Percentiles rank a stretch among this genome's conserved stretches.
These are phyloP conservation scores for Ichthyophthirius multifiliis DNA, from an alignment of 169 alveolate genomes.

Conservation along the genomic window DNA sequence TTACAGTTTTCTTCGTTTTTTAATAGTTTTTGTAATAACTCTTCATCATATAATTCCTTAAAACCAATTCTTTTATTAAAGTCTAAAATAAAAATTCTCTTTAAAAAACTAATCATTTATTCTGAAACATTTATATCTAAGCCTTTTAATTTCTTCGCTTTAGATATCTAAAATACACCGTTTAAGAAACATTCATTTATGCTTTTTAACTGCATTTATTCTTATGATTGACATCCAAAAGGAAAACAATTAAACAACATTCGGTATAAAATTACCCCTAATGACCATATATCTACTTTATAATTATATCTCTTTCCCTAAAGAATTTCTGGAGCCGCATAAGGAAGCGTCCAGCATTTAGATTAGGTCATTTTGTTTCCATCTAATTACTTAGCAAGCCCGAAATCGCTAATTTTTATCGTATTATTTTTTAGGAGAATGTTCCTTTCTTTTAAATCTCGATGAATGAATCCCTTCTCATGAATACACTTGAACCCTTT, in stretches of 20 bases:
- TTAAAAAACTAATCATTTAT: background rate
- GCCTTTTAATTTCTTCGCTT: background rate
- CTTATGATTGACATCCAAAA: constrained; percentile 19
- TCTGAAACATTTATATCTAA: constrained; percentile 1
- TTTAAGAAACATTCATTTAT: background rate
- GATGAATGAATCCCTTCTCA: constrained; percentile 7
- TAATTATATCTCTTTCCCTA: constrained; percentile 42
- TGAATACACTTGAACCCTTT: background rate
- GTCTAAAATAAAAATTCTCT: background rate
- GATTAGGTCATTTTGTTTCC: constrained; percentile 45
- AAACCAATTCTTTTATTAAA: background rate
- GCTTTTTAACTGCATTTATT: background rate
- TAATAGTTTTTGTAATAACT: background rate
- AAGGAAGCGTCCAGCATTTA: constrained; percentile 62
- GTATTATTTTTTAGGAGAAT: background rate
- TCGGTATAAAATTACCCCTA: constrained; percentile 55
- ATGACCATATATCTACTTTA: constrained; percentile 56
- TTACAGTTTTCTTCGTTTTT: background rate
- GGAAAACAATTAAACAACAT: constrained; percentile 49
- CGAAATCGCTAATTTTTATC: constrained; percentile 48
- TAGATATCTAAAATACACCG: background rate
- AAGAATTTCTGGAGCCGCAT: constrained; percentile 69
- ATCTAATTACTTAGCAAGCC: constrained; percentile 55
- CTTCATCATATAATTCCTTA: background rate
- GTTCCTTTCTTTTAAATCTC: background rate